A percentile compares a stretch with the other conserved stretches of the same genome.
Evolutionary conservation across 805 yeast species (phyloP).

Genomic region (Jamesozyma hellenica): DNA sequence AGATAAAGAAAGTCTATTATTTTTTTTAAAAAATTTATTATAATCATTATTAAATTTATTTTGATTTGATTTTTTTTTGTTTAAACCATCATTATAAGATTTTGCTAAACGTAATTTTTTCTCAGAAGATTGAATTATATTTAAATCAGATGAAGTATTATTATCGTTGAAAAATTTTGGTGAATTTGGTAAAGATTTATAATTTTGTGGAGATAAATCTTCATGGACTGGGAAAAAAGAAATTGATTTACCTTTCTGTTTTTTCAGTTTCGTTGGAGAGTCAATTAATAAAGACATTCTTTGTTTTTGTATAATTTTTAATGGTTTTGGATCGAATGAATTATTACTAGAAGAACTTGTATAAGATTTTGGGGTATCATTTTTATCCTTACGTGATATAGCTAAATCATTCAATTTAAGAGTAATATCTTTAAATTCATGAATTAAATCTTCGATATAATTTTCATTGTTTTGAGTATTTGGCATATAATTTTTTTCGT

Average conservation of each 20-base stretch:
- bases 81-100: conserved; percentile 23
- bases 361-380: conserved; percentile 12
- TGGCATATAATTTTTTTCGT: conserved; percentile 4
- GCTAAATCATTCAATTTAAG: conserved; percentile 19
- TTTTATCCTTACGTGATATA: conserved; percentile 2
- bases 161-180: conserved; percentile 5
- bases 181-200: conserved; percentile 15
- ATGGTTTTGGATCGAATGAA: conserved; percentile 21
- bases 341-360: conserved; percentile 7
- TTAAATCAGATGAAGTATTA: background rate
- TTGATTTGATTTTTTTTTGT: conserved; percentile 2
- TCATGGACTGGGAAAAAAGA: background rate
- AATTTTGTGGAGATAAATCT: background rate
- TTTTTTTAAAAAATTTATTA: conserved; percentile 19
- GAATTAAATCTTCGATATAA: conserved; percentile 17
- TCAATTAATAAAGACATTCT: background rate
- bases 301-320: conserved; percentile 18
- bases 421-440: conserved; percentile 22
- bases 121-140: background rate
- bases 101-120: conserved; percentile 15
- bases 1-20: conserved; percentile 27
- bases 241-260: background rate
- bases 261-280: background rate
- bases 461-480: conserved; percentile 5
- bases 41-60: background rate